phyloP scores from a whole-genome alignment of 2,329 filamentous ascomycete species.

The Penicillium janthinellum region DNA sequence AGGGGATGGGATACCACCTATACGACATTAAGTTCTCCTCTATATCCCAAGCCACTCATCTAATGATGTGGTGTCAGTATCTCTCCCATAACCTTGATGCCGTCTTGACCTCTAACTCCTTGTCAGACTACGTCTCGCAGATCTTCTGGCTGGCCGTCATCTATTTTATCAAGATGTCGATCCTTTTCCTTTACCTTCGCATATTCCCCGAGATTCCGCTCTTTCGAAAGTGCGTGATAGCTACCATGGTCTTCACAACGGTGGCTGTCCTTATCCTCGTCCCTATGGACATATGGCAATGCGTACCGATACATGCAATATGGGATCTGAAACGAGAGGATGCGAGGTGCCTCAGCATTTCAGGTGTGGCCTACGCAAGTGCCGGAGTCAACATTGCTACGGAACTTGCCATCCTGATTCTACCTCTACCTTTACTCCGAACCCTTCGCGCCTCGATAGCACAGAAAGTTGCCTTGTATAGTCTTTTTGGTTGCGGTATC shows the following conservation, averaged over 20 bases:
- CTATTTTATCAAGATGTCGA: conserved; percentile 19
- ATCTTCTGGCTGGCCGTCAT: conserved; percentile 23
- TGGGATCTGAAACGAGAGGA: conserved; percentile 5
- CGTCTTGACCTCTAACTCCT: neutral
- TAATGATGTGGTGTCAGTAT: conserved; percentile 11
- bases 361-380: conserved; percentile 8
- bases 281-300: conserved; percentile 13
- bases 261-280: conserved; percentile 2
- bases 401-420: conserved; percentile 8
- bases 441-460: conserved; percentile 1
- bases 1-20: conserved; percentile 12
- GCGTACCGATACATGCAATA: conserved; percentile 6
- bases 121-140: neutral
- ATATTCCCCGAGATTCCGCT: conserved; percentile 19
- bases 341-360: conserved; percentile 8
- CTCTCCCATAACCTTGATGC: neutral
- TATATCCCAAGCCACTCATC: neutral
- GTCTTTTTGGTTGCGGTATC: conserved; percentile 7
- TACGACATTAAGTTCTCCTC: conserved; percentile 11
- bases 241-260: neutral
- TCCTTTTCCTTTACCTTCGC: conserved; percentile 21
- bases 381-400: conserved; percentile 11
- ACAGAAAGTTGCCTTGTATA: conserved; percentile 4
- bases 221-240: conserved; percentile 7
- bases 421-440: conserved; percentile 8